Base-by-base conservation (phyloP, 1,284 basidiomycete genomes). In the Clitocybe nebularis region DNA sequence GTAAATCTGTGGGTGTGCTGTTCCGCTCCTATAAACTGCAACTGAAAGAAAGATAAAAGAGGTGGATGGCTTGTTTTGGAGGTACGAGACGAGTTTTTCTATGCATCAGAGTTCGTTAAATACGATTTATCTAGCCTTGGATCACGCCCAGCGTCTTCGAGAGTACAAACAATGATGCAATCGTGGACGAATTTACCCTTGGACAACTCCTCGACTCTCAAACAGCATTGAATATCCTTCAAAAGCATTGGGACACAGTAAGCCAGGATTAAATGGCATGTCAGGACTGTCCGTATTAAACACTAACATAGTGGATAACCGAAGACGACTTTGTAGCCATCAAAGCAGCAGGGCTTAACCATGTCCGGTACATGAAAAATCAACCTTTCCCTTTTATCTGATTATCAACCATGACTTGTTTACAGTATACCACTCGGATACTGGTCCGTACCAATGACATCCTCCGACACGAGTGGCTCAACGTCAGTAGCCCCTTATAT, bases 61-160 rank as follows among this genome's bases (percentile, higher is more conserved):
- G 79, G 80, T 25, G 79, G 80, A 17, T 82, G 80, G 81, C 70
- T 82, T 41, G 79, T 84, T 8, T 62, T 82, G 4, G 79, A 82
- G 69, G 78, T 76, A 41, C 37, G 62, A 43, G 36, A n/a, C n/a
- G n/a, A n/a, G n/a, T n/a, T n/a, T n/a, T n/a, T n/a, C n/a, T n/a
- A n/a, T n/a, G n/a, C n/a, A n/a, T n/a, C n/a, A 32, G 25, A 13
- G 19, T 28, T 35, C 19, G 5, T 36, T 33, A 37, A 5, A 28
- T 30, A 36, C 2, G 33, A 29, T 34, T 25, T 36, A 8, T 35
- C 5, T 49, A 85, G 80, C 81, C 82, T 28, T 86, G 83, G 83
- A 87, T 85, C 48, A 85, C 82, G 0, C 84, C 83, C 4, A 82
- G 78, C 53, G 65, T 86, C 9, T 87, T 87, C 53, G 67, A 81